Evolutionary conservation across 1,284 basidiomycete species (phyloP), one percentile per base, ranked within the genome.

Genomic region (Sporisorium iseilematis-ciliati): DNA sequence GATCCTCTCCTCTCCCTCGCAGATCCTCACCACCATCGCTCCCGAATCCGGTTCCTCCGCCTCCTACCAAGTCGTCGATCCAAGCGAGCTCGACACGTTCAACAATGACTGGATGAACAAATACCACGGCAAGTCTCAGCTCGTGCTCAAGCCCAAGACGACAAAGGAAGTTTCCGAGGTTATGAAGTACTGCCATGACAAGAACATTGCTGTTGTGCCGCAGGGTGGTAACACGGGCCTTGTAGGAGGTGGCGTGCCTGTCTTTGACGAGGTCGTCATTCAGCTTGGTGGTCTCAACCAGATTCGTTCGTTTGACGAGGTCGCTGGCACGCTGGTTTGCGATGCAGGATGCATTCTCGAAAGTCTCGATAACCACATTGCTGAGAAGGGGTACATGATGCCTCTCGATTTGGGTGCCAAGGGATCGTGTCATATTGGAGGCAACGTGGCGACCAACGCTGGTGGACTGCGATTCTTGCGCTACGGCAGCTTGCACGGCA

Each of bases 91-190:
- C 38, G 89, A 89, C 20, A 88, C 87, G 0, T 97, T 90, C 88
- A 99, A 99, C 86, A 88, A 90, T 78, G 96, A 99, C 86, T 99
- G 96, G 96, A 95, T 98, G 92, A 92, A 92, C 83, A 97, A 97
- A 86, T 98, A 97, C 85, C 89, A 90, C 65, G 97, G 96, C 21
- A 87, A 89, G 42, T 90, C 93, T 21, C 90, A 90, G 31, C 92
- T 94, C 25, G 92, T 99, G 16, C 88, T 98, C 69, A 94, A 92
- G 85, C 96, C 96, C 14, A 93, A 91, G 82, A 91, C 92, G 1
- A 93, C 93, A 0, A 87, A 92, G 75, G 91, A 99, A 87, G 94
- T 98, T 81, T 92, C 92, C 81, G 88, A 92, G 73, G 92, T 99
- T 52, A 71, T 85, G 67, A 77, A 76, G 53, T 78, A 83, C 64